phyloP scores from a whole-genome alignment of 768 basidiomycete genomes.

The Leucocoprinus birnbaumii region DNA sequence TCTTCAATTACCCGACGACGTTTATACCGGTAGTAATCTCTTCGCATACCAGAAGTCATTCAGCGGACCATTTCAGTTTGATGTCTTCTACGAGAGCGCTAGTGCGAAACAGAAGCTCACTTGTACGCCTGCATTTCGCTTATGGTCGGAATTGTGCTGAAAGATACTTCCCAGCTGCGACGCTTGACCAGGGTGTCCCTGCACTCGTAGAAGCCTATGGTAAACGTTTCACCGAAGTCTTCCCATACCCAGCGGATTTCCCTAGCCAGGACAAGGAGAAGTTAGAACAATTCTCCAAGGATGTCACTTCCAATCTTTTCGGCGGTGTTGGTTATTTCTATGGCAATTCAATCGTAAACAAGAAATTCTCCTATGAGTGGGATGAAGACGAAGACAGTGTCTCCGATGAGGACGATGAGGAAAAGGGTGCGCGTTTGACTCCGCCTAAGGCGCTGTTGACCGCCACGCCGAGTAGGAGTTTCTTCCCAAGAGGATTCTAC shows the following conservation, averaged over 20 bases:
- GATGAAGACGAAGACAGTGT: conserved; percentile 59
- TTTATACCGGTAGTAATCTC: conserved; percentile 70
- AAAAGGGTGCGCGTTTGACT: conserved; percentile 61
- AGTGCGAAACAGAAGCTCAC: conserved; percentile 63
- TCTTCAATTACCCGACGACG: conserved; percentile 74
- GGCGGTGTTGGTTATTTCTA: conserved; percentile 97
- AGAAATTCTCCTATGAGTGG: conserved; percentile 86
- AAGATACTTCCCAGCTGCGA: conserved; percentile 41
- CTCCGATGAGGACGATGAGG: conserved; percentile 33
- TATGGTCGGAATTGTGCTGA: not conserved
- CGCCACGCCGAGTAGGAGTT: conserved; percentile 92
- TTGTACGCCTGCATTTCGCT: conserved; percentile 40
- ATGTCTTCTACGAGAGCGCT: conserved; percentile 81
- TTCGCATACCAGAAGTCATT: conserved; percentile 86
- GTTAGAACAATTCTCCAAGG: conserved; percentile 76
- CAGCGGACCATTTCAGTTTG: conserved; percentile 85
- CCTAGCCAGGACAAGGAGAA: conserved; percentile 41
- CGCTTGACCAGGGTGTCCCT: conserved; percentile 67
- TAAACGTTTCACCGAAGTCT: conserved; percentile 62
- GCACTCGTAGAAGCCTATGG: conserved; percentile 60
- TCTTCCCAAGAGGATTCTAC: conserved; percentile 98
- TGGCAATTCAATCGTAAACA: conserved; percentile 84
- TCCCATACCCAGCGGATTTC: conserved; percentile 65
- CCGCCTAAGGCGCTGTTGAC: conserved; percentile 79
- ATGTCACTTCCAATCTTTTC: conserved; percentile 86